Conservation (phyloP, 2,329 filamentous ascomycete species). For the Rutstroemia sp. region DNA sequence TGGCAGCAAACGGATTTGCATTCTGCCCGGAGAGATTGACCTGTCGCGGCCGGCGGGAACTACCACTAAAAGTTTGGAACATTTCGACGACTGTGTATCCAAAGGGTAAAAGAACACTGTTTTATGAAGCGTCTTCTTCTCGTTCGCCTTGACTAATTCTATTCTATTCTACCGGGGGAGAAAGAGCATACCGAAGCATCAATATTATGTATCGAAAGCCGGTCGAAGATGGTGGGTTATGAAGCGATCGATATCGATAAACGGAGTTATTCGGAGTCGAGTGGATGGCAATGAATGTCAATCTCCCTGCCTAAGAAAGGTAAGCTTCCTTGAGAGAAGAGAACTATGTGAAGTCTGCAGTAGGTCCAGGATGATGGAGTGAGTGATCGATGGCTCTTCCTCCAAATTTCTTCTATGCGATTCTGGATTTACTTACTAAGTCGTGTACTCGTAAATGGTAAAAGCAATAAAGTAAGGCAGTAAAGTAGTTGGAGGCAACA, state of each 20-base stretch:
- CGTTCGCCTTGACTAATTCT: conserved; percentile 13
- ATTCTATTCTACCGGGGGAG: neutral
- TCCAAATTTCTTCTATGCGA: neutral
- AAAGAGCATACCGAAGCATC: conserved; percentile 19
- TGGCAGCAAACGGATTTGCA: conserved; percentile 69
- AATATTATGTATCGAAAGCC: neutral
- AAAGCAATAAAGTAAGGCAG: neutral
- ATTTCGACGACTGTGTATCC: conserved; percentile 39
- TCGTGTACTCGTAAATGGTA: neutral
- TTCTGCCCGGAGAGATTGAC: conserved; percentile 88
- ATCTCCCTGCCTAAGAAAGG: too few species aligned
- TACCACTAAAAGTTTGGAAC: conserved; percentile 90
- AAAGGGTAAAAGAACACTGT: neutral
- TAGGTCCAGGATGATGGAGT: too few species aligned
- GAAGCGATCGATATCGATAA: neutral
- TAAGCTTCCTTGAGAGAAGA: too few species aligned
- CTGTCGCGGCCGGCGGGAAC: conserved; percentile 75
- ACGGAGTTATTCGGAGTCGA: neutral
- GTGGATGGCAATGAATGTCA: neutral
- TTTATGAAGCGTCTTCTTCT: neutral
- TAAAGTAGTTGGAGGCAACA: too few species aligned
- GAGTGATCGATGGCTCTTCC: too few species aligned
- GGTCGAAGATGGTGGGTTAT: neutral
- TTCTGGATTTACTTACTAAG: neutral
- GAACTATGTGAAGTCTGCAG: too few species aligned